Evolutionary conservation across 768 basidiomycete species (phyloP).

Genomic region (Mycena amicta): DNA sequence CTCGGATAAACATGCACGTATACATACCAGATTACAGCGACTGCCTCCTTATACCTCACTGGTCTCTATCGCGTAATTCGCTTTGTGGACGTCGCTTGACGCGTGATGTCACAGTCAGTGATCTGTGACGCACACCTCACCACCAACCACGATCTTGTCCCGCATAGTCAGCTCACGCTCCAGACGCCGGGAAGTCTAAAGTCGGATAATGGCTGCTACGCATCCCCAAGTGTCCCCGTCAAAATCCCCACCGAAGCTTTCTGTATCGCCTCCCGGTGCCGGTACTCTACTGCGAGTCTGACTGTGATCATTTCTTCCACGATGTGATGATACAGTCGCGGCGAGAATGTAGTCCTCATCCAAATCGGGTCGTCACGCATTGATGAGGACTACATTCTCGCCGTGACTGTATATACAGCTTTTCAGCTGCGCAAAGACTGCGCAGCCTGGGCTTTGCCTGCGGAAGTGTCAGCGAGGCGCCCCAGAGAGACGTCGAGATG

Average conservation of each 20-base stretch:
- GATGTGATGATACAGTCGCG: not conserved
- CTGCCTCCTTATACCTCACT: no score
- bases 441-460: no score
- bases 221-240: not conserved
- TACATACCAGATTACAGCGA: no score
- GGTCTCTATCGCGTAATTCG: no score
- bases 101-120: no score
- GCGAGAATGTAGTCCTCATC: no score
- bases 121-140: not conserved
- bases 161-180: not conserved
- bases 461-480: not conserved
- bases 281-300: not conserved
- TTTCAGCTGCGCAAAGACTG: no score
- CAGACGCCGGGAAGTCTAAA: not conserved
- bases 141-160: not conserved
- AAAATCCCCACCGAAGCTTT: not conserved
- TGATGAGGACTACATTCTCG: no score
- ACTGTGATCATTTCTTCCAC: not conserved
- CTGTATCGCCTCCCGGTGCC: not conserved
- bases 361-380: no score
- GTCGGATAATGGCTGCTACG: not conserved
- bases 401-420: not conserved
- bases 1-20: no score
- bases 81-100: no score
- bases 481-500: not conserved